phyloP scores from a whole-genome alignment of 768 basidiomycete genomes.

The Hortiboletus campestris region DNA sequence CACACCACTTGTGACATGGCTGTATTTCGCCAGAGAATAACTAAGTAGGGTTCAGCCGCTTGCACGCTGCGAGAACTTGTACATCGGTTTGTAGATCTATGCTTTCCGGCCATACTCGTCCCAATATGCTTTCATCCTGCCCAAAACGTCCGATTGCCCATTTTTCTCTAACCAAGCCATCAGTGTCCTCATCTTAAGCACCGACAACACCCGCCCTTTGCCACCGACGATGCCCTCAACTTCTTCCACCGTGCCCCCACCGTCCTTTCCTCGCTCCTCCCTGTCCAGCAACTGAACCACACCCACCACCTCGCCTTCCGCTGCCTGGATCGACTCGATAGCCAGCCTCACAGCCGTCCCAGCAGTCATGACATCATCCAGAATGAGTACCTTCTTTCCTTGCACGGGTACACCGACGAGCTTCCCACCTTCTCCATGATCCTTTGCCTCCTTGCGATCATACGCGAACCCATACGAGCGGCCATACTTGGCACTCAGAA shows the following conservation, averaged over 20 bases:
- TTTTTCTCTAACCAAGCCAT: conserved; percentile 78
- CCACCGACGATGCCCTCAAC: conserved; percentile 73
- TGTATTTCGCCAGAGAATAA: neutral
- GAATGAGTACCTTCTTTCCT: conserved; percentile 78
- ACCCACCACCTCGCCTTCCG: conserved; percentile 83
- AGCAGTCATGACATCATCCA: conserved; percentile 96
- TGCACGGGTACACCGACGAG: conserved; percentile 85
- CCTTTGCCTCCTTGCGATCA: conserved; percentile 94
- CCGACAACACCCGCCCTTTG: conserved; percentile 65
- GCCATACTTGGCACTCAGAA: conserved; percentile 63
- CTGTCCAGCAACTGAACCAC: conserved; percentile 83
- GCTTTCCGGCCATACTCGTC: conserved; percentile 29
- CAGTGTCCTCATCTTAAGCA: conserved; percentile 83
- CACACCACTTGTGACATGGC: neutral
- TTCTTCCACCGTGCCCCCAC: conserved; percentile 76
- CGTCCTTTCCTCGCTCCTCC: conserved; percentile 44
- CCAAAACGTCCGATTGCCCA: conserved; percentile 61
- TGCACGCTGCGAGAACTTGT: neutral
- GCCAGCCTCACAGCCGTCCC: conserved; percentile 86
- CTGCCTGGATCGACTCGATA: conserved; percentile 64
- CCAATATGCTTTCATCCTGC: conserved; percentile 70
- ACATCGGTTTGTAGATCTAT: conserved; percentile 8
- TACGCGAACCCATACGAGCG: conserved; percentile 81
- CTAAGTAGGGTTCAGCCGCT: neutral
- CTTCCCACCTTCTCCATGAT: conserved; percentile 92